Base-by-base conservation (phyloP, 2,329 filamentous ascomycete species). In the Beauveria varroae region DNA sequence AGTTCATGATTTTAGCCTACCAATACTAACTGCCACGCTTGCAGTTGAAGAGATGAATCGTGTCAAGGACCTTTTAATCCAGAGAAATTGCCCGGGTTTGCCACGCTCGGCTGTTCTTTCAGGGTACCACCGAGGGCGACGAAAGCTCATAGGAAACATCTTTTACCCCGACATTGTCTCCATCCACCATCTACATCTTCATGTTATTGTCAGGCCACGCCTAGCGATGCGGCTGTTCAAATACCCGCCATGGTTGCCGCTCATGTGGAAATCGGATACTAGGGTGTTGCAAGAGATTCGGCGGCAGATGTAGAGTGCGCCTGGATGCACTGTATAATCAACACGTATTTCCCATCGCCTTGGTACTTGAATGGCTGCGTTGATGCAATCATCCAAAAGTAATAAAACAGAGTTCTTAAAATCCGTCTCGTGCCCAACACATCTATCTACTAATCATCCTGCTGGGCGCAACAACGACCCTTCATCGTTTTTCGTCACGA, bases 261-360 rank as follows among this genome's bases (percentile, higher is more conserved):
- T 64, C 14, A 59, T 64, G 50, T 64, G 63, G 63, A 63, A 56
- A 18, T 63, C 61, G 2, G 63, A 64, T 24, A 34, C 22, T 4
- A 49, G 20, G 14, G 49, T 64, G 5, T 22, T 64, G 51, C 41
- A 8, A 9, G 52, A 57, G 70, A 77, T 56, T 34, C 30, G 30
- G 30, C 30, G 30, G 30, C 30, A 34, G 30, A 34, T 12, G 30
- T 34, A 34, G 10, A 12, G 30, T 5, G 30, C 9, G 30, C 10
- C 30, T 12, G 30, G 30, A 12, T 34, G 30, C 30, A 12, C 30
- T 12, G 10, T 34, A 34, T 34, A 12, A 28, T 28, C 2, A 9
- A 34, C 3, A 3, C 30, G 10, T 12, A 34, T 34, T 10, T 34
- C 8, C 28, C 10, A 3, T 5, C 30, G 30, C 10, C 30, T 34